These are phyloP conservation scores for Aspergillus olivimuriae DNA, from an alignment of 495 filamentous ascomycete genomes.

Conservation along the genomic window DNA sequence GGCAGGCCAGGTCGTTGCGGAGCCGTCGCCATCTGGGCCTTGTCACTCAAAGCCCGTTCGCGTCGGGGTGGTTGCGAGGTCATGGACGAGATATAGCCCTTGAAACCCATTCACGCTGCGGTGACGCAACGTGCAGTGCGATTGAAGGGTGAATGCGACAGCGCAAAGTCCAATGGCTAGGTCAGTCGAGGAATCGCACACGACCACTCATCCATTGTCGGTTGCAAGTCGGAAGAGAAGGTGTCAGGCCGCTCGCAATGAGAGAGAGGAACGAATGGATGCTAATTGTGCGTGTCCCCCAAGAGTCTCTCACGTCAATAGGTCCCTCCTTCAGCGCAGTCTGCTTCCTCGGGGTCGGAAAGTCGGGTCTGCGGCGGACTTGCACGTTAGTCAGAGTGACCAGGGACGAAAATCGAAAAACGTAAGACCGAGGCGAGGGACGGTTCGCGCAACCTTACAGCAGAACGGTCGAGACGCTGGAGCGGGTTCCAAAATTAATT, in stretches of 20 bases:
- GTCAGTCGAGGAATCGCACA: conserved; percentile 22
- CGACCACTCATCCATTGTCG: conserved; percentile 37
- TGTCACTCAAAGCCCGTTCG: conserved; percentile 30
- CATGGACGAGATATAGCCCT: conserved; percentile 12
- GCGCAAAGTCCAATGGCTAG: conserved; percentile 24
- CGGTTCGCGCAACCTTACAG: no score
- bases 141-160: conserved; percentile 17
- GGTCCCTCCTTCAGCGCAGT: no score
- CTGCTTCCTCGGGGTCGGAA: no score
- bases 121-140: conserved; percentile 3
- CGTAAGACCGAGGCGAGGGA: no score
- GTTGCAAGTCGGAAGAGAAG: no score
- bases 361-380: no score
- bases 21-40: conserved; percentile 19
- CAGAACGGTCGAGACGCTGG: no score
- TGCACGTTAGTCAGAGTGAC: no score
- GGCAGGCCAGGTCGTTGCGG: conserved; percentile 27
- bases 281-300: no score
- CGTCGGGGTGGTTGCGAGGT: conserved; percentile 16
- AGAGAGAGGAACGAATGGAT: conserved; percentile 2
- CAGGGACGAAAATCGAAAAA: no score
- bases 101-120: conserved; percentile 7
- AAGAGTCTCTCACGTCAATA: no score
- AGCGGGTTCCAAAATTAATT: no score
- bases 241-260: conserved; percentile 12